Conservation (phyloP, 1,284 basidiomycete species). For the Mycosarcoma maydis region DNA sequence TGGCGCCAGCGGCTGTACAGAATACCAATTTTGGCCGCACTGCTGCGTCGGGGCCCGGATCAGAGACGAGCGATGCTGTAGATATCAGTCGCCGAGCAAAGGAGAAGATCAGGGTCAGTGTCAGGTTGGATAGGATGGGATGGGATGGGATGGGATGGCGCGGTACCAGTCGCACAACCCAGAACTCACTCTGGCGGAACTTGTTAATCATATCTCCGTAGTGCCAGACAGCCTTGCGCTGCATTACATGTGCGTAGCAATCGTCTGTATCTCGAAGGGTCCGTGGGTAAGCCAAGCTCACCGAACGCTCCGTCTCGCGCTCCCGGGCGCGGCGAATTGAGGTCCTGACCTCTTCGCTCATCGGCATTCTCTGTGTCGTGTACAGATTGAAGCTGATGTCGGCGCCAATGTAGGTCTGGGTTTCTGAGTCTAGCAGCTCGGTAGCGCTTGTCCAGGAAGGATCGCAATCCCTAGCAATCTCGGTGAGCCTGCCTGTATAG, state of each 20-base stretch:
- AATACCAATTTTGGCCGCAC: conserved; percentile 43
- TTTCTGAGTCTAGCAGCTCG: conserved; percentile 40
- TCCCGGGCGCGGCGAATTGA: conserved; percentile 38
- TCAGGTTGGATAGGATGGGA: too few relatives aligned
- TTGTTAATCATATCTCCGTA: conserved; percentile 64
- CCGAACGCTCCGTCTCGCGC: conserved; percentile 19
- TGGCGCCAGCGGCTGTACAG: conserved; percentile 56
- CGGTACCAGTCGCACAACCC: too few relatives aligned
- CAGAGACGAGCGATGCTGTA: conserved; percentile 21
- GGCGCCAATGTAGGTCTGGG: conserved; percentile 60
- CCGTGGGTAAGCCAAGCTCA: not conserved
- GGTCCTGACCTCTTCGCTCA: conserved; percentile 31
- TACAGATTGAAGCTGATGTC: conserved; percentile 65
- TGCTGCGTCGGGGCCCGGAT: conserved; percentile 10
- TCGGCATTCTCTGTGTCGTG: conserved; percentile 50
- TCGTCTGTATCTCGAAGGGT: conserved; percentile 7
- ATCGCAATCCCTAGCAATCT: conserved; percentile 62
- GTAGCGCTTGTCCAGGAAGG: conserved; percentile 64
- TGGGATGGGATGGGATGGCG: too few relatives aligned
- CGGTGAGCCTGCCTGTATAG: conserved; percentile 35
- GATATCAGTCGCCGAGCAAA: not conserved
- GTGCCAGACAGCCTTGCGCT: conserved; percentile 56
- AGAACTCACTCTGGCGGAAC: conserved; percentile 35
- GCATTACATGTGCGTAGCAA: conserved; percentile 54
- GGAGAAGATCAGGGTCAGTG: not conserved